Evolutionary conservation across 2,329 filamentous ascomycete genomes (phyloP), one percentile per base, ranked within the genome.

Genomic region (Fusarium scirpi): DNA sequence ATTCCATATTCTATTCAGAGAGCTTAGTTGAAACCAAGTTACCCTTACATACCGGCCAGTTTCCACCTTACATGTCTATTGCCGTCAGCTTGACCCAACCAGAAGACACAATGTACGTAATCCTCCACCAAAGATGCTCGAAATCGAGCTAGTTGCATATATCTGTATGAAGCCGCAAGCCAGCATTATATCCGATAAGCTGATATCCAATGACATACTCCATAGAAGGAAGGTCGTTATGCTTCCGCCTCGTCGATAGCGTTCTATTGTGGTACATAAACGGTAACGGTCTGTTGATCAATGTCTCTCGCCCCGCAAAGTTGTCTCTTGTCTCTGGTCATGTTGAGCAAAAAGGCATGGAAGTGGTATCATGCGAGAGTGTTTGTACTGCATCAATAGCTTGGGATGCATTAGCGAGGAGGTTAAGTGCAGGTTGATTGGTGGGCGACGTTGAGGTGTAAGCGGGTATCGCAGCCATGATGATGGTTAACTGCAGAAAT

Each of bases 341-440:
- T 53, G 22, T 55, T 46, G 27, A 46, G 38, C 7, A 32, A 25
- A 32, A 32, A 13, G 20, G 12, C 20, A 43, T 27, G 24, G n/a
- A 40, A 43, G 24, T 20, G 15, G 24, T 27, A 46, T 32, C 52
- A 46, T 41, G 27, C 30, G n/a, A 48, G 18, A n/a, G 44, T 58
- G 27, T 34, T 52, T 34, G 45, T 46, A 34, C 27, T 32, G 51
- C 52, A 63, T 65, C 62, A 20, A 38, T 48, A 47, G 34, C 27
- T 29, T 34, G 16, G 12, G 30, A 53, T 52, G 32, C 55, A 53
- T 63, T 22, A 32, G 30, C 15, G 41, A 22, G 22, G 24, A 20
- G 18, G 20, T 32, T 8, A 22, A n/a, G 13, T 25, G 34, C 43
- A 29, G 15, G 40, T 32, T 54, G 40, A 34, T 51, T 45, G 49